Evolutionary conservation across 208 protist species (phyloP).

Genomic region (Trypanosoma brucei): DNA sequence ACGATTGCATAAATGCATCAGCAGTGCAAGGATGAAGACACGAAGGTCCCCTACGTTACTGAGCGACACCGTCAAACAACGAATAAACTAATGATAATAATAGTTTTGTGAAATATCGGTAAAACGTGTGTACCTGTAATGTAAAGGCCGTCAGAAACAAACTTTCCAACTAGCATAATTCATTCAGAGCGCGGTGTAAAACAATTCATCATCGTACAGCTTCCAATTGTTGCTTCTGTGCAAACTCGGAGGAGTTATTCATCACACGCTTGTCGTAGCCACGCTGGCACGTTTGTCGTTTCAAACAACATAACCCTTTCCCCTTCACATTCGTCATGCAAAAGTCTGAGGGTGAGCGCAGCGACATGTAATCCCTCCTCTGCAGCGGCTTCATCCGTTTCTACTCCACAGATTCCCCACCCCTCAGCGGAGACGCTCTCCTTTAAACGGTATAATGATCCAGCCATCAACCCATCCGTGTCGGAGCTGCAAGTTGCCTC

Average conservation of each 20-base stretch:
- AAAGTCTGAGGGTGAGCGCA: slow-evolving; percentile 7
- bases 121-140: no score
- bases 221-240: not conserved
- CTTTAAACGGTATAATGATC: slow-evolving; percentile 36
- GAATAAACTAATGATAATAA: no score
- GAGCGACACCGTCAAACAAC: no score
- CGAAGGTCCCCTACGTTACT: no score
- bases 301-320: slow-evolving; percentile 12
- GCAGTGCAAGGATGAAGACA: no score
- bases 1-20: no score
- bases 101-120: no score
- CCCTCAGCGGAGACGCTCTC: slow-evolving; percentile 44
- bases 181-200: no score
- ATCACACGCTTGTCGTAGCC: not conserved
- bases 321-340: not conserved
- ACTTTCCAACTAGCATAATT: no score
- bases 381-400: not conserved
- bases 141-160: no score
- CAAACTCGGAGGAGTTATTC: not conserved
- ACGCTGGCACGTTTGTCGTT: slow-evolving; percentile 2
- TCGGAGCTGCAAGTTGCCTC: slow-evolving; percentile 18
- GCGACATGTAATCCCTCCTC: slow-evolving; percentile 14
- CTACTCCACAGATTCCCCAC: slow-evolving; percentile 39
- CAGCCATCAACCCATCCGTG: slow-evolving; percentile 22
- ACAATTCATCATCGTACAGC: no score